Base-by-base conservation (phyloP, 2,329 filamentous ascomycete species). In the Cordyceps militaris region DNA sequence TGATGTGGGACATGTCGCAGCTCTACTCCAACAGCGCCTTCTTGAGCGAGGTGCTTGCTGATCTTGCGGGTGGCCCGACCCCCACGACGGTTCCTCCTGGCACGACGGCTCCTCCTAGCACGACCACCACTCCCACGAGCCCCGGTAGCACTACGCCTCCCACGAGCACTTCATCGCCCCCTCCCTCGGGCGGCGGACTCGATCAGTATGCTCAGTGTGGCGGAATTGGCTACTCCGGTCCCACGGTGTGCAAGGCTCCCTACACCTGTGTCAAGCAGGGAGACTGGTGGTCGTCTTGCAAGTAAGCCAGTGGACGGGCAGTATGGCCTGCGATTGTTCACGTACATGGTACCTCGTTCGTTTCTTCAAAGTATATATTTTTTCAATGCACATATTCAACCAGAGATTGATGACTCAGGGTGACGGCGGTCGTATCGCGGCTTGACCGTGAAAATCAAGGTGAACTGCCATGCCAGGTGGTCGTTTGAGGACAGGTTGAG, bases 1-100 rank as follows among this genome's bases (percentile, higher is more conserved):
- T 88, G 85, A 76, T 87, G 72, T 88, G 84, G 85, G 85, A 88
- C 68, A 80, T 80, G 70, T 80, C 75, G 30, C 83, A 86, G 71
- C 75, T 80, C 2, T 84, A 78, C 61, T 70, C 71, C n/a, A 86
- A 87, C 68, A 34, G 63, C 2, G 83, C 81, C 1, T 85, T 84
- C 66, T 70, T 86, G 56, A 68, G 70, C 26, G 66, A 72, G 38
- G 70, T 84, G 4, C 67, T 69, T 62, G 58, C 65, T 34, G 66
- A 71, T 57, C 65, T 79, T 57, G 64, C 61, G 10, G 63, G 54
- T 53, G 56, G 28, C 2, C 43, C 32, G 0, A 5, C 40, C 13
- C 50, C 47, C 13, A 50, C 44, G 21, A 57, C 43, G 2, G 30
- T 36, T 11, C 32, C 56, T 38, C 38, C 43, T 46, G 42, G 3